A percentile compares a stretch with the other conserved stretches of the same genome.
Evolutionary conservation across 176 grass and related monocot species (phyloP).

Genomic region (Triticum turgidum): DNA sequence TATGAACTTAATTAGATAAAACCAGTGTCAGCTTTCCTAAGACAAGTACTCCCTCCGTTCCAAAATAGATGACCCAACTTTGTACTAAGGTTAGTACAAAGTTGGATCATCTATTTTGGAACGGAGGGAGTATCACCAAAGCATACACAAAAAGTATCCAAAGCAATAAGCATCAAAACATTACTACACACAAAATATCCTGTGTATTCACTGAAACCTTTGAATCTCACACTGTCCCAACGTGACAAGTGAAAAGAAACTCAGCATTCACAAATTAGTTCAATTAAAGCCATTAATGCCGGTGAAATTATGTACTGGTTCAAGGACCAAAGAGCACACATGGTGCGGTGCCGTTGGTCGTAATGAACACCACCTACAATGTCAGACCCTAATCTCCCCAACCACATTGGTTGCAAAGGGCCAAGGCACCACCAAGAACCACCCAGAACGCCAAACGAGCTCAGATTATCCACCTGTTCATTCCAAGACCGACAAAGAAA

Average conservation of each 20-base stretch:
- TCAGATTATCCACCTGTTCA: background rate
- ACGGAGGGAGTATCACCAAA: background rate
- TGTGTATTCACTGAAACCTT: background rate
- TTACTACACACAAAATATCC: background rate
- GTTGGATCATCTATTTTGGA: too few species aligned
- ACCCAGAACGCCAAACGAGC: slow-evolving; percentile 8
- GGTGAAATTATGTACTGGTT: background rate
- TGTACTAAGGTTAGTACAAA: too few species aligned
- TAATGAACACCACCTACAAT: background rate
- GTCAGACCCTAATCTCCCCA: background rate
- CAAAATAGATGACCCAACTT: too few species aligned
- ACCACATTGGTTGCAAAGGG: background rate
- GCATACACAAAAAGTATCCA: background rate
- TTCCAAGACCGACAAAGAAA: slow-evolving; percentile 23
- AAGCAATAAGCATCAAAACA: background rate
- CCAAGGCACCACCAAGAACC: background rate
- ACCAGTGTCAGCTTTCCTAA: background rate
- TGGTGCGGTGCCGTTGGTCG: background rate
- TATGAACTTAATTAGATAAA: background rate
- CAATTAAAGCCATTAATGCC: background rate
- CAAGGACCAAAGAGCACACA: background rate
- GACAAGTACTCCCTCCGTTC: background rate
- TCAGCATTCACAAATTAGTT: slow-evolving; percentile 1
- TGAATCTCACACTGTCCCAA: background rate
- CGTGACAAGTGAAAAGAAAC: slow-evolving; percentile 1